Conservation (phyloP, 306 rosid genomes). For the Prunus mume region DNA sequence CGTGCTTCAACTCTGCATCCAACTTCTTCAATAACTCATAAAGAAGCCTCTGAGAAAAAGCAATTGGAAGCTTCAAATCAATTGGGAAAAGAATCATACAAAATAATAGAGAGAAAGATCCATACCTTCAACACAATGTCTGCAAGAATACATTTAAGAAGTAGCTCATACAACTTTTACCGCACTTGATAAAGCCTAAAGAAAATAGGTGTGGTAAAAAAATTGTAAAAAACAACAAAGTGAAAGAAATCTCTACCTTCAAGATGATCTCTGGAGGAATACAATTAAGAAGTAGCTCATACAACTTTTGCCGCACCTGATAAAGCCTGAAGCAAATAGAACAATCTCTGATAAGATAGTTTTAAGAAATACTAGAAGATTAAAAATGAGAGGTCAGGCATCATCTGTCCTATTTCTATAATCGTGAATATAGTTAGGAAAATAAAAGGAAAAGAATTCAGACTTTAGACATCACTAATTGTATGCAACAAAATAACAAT, state of each 20-base stretch:
- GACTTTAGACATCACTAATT: neutral
- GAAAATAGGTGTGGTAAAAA: neutral
- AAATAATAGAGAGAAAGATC: conserved; percentile 28
- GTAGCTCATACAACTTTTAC: conserved; percentile 71
- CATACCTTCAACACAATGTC: conserved; percentile 30
- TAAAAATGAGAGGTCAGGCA: neutral
- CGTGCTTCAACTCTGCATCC: conserved; percentile 91
- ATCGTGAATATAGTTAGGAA: neutral
- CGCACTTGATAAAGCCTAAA: conserved; percentile 75
- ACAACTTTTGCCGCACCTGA: conserved; percentile 85
- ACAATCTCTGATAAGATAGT: neutral
- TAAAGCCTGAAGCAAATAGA: conserved; percentile 49
- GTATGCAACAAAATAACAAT: neutral
- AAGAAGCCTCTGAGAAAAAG: conserved; percentile 67
- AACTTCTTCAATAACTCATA: conserved; percentile 73
- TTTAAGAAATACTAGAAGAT: neutral
- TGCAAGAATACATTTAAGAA: conserved; percentile 82
- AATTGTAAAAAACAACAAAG: neutral
- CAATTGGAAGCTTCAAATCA: conserved; percentile 16
- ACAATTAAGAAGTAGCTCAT: conserved; percentile 87
- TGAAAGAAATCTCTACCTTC: conserved; percentile 54
- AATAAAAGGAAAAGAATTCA: neutral
- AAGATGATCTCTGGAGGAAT: conserved; percentile 89
- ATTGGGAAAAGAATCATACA: neutral
- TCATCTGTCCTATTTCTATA: neutral